Conservation (phyloP, 768 basidiomycete genomes). For the Gautieria morchelliformis region DNA sequence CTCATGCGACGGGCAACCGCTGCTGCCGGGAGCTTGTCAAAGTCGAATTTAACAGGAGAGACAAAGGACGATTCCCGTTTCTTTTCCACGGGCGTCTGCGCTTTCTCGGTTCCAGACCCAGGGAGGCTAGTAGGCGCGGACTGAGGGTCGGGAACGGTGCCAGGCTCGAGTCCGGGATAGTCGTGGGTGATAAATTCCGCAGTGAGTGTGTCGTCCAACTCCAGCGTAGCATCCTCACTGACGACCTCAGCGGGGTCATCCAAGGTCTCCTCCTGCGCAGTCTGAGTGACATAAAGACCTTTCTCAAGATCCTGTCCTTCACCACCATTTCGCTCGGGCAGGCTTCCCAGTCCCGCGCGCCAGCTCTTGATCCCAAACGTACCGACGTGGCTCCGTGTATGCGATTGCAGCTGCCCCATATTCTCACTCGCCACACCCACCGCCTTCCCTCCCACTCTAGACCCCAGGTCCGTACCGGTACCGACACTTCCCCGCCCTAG, state of each 20-base stretch:
- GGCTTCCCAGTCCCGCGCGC: neutral
- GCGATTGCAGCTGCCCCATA: neutral
- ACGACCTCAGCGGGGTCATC: neutral
- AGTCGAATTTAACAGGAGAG: conserved; percentile 20
- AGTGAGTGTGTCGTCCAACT: neutral
- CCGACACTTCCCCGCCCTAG: neutral
- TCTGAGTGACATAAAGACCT: neutral
- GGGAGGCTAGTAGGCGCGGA: neutral
- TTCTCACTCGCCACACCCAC: neutral
- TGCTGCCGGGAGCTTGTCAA: conserved; percentile 24
- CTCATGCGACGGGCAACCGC: neutral
- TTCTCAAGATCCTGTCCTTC: neutral
- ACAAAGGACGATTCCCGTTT: neutral
- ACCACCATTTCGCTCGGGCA: neutral
- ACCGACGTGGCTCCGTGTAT: neutral
- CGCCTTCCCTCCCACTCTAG: neutral
- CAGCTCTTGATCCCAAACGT: conserved; percentile 7
- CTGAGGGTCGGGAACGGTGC: neutral
- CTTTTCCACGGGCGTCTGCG: neutral
- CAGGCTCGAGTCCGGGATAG: neutral
- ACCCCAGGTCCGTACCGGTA: neutral
- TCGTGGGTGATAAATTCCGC: conserved; percentile 1
- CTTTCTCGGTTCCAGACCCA: neutral
- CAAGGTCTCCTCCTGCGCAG: neutral
- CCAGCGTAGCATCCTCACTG: neutral